Base-by-base conservation (phyloP, 257 asterid genomes). In the Misopates orontium region DNA sequence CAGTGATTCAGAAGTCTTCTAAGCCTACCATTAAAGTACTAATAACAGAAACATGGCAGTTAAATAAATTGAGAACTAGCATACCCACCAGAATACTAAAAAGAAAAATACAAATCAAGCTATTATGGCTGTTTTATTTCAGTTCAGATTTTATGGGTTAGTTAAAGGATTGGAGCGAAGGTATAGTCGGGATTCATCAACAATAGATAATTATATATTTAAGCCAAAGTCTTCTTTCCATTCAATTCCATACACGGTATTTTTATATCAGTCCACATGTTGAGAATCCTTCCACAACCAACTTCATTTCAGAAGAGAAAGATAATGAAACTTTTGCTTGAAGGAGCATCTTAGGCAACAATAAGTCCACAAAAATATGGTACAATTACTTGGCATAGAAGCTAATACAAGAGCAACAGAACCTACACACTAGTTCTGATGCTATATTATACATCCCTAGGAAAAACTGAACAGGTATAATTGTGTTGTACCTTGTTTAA, bases 11-110 rank as follows among this genome's bases (percentile, higher is more conserved):
- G 47, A 54, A 39, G 50, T 47, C 44, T 20, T 16, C 16, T 40
- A 24, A 21, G 44, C 19, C 64, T 23, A 20, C 47, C 77, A 58
- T 70, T 20, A 60, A 10, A 28, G 52, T 62, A 50, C 56, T 68
- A 47, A 23, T 4, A 58, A 42, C 64, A 67, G 22, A 56, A 48
- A 31, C n/a, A n/a, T n/a, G n/a, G n/a, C n/a, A n/a, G 54, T n/a
- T n/a, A 13, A 28, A 14, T 44, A 49, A 36, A 55, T 21, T 49
- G 9, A n/a, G 18, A 53, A 58, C 12, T 18, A 60, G 12, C 24
- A 52, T 17, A 6, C 8, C 48, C 53, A 44, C 28, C 57, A 51
- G 57, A 50, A 60, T 16, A 59, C 1, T 2, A 36, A 9, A 4
- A 49, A 67, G 1, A 19, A 18, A 61, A 13, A 60, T 2, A 28